Evolutionary conservation across 257 asterid genomes (phyloP).

Genomic region (Sherardia arvensis): DNA sequence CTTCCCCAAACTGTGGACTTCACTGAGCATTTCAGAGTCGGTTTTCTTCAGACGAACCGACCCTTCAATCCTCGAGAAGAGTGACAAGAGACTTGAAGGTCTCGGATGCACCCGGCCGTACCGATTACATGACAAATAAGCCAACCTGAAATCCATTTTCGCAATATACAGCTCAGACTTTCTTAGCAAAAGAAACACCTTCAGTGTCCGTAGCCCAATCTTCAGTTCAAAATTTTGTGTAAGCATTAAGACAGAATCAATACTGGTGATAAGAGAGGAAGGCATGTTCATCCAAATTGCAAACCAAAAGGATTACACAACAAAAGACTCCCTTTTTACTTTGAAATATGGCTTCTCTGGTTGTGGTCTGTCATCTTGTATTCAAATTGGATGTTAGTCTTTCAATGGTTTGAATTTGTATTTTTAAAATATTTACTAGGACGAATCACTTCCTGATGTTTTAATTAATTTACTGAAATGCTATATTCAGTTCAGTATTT

Average conservation of each 20-base stretch:
- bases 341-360: too few relatives aligned
- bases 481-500: too few relatives aligned
- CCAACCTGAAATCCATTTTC: not conserved
- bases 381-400: too few relatives aligned
- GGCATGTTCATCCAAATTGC: too few relatives aligned
- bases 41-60: too few relatives aligned
- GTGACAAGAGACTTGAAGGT: not conserved
- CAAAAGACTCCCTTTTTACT: too few relatives aligned
- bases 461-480: too few relatives aligned
- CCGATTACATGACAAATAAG: not conserved
- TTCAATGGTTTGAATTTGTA: too few relatives aligned
- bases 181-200: not conserved
- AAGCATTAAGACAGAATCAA: not conserved
- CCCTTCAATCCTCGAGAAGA: not conserved
- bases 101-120: not conserved
- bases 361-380: too few relatives aligned
- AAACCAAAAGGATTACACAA: too few relatives aligned
- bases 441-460: too few relatives aligned
- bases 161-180: not conserved
- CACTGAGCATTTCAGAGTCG: not conserved
- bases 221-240: not conserved
- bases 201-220: not conserved
- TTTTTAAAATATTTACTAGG: too few relatives aligned
- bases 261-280: not conserved
- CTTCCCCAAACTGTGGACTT: not conserved